Percentiles rank a stretch among this genome's conserved stretches.
Conservation (phyloP, 768 basidiomycete genomes). For the Termitomyces sp. region DNA sequence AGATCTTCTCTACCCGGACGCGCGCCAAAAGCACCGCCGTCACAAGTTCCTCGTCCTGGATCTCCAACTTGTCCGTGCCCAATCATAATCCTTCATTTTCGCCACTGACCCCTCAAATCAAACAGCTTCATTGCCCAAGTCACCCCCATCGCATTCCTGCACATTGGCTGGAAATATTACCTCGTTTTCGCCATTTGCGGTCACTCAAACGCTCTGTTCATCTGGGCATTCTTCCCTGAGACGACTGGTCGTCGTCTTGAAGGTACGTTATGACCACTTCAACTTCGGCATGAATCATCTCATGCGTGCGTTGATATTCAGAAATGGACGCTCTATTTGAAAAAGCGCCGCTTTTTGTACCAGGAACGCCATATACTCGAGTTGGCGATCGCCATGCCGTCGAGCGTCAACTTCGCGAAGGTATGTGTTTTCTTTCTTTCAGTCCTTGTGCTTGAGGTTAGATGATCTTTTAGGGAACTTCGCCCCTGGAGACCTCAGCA, state of each 20-base stretch:
- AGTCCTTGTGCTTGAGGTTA: background rate
- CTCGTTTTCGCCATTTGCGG: constrained; percentile 41
- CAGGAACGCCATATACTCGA: constrained; percentile 27
- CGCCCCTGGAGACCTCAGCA: constrained; percentile 18
- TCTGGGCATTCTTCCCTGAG: constrained; percentile 41
- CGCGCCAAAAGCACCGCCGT: constrained; percentile 40
- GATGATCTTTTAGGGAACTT: constrained; percentile 12
- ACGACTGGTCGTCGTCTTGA: constrained; percentile 38
- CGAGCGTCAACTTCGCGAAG: constrained; percentile 33
- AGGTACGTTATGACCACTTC: constrained; percentile 17
- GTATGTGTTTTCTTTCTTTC: constrained; percentile 13
- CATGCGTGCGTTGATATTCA: constrained; percentile 6
- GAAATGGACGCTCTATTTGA: constrained; percentile 40
- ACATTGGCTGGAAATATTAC: constrained; percentile 37
- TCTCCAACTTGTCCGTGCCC: constrained; percentile 33
- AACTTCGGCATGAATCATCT: background rate
- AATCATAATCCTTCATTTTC: background rate
- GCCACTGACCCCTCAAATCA: background rate
- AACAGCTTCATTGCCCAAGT: constrained; percentile 35
- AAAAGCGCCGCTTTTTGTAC: constrained; percentile 32
- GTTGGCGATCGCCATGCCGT: constrained; percentile 28
- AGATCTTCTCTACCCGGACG: constrained; percentile 39
- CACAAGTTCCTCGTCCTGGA: constrained; percentile 38
- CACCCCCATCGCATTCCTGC: constrained; percentile 32
- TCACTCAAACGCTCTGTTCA: constrained; percentile 37